Evolutionary conservation across 305 asterid species (phyloP).

Genomic region (Fraxinus paxiana): DNA sequence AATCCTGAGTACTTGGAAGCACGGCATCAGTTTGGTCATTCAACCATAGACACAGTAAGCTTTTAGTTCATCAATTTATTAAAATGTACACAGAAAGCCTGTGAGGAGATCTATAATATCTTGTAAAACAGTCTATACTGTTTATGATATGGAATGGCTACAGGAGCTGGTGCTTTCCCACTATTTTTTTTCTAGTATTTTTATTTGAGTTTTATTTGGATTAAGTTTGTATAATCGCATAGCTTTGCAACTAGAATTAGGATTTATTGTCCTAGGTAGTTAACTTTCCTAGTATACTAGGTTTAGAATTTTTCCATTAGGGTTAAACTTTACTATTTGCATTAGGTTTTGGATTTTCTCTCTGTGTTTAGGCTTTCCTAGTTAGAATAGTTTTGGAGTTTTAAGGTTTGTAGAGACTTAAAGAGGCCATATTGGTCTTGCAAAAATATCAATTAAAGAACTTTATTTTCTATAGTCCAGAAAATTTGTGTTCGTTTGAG

Average conservation of each 20-base stretch:
- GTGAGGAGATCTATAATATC: neutral
- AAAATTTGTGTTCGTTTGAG: neutral
- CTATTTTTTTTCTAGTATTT: neutral
- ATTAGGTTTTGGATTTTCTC: neutral
- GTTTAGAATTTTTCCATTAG: neutral
- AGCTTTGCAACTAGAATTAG: neutral
- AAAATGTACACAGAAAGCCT: neutral
- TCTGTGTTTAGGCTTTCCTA: neutral
- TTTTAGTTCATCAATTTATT: conserved; percentile 10
- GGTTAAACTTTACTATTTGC: neutral
- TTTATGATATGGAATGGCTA: neutral
- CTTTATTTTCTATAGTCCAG: neutral
- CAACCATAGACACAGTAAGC: conserved; percentile 58
- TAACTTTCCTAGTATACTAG: neutral
- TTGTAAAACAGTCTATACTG: neutral
- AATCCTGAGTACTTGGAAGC: conserved; percentile 89
- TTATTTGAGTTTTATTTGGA: neutral
- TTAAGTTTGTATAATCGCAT: neutral
- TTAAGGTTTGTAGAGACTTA: neutral
- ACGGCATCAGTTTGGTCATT: conserved; percentile 51
- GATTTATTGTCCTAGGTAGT: neutral
- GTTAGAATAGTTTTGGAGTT: neutral
- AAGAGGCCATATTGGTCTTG: neutral
- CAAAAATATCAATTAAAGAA: neutral
- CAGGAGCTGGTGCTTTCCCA: neutral